A percentile compares a stretch with the other conserved stretches of the same genome.
Evolutionary conservation across 805 yeast genomes (phyloP).

Genomic region (Yamadazyma phyllophila): DNA sequence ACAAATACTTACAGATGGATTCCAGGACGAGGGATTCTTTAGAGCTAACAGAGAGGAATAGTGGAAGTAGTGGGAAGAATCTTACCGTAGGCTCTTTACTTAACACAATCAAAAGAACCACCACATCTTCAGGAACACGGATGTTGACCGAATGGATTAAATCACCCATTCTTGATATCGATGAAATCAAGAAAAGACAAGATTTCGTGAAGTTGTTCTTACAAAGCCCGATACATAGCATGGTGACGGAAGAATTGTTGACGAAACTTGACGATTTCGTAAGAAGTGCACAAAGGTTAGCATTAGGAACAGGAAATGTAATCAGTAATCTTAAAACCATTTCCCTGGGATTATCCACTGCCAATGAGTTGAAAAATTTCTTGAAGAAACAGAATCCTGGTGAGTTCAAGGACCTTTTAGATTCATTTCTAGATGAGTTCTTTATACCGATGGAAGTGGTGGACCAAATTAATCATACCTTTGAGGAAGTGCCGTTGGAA

Average conservation of each 20-base stretch:
- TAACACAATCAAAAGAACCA: slow-evolving; percentile 68
- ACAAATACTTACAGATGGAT: slow-evolving; percentile 70
- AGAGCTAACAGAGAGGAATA: slow-evolving; percentile 60
- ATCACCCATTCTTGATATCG: slow-evolving; percentile 65
- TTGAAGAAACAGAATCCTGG: slow-evolving; percentile 18
- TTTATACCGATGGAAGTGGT: slow-evolving; percentile 42
- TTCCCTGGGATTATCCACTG: slow-evolving; percentile 29
- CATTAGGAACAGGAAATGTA: slow-evolving; percentile 33
- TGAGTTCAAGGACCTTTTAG: slow-evolving; percentile 21
- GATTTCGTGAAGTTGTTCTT: slow-evolving; percentile 31
- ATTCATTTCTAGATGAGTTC: slow-evolving; percentile 24
- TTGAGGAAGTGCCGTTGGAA: slow-evolving; percentile 6
- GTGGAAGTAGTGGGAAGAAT: slow-evolving; percentile 37
- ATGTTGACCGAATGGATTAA: slow-evolving; percentile 78
- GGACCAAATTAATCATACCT: slow-evolving; percentile 38
- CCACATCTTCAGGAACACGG: slow-evolving; percentile 79
- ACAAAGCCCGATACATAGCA: slow-evolving; percentile 5
- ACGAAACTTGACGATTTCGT: slow-evolving; percentile 54
- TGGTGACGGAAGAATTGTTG: slow-evolving; percentile 28
- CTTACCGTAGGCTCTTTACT: slow-evolving; percentile 67
- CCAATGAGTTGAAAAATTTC: slow-evolving; percentile 19
- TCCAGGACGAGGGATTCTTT: slow-evolving; percentile 73
- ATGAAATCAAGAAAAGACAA: slow-evolving; percentile 54
- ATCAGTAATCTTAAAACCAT: slow-evolving; percentile 29
- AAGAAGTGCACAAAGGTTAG: slow-evolving; percentile 54